phyloP scores from a whole-genome alignment of 2,329 filamentous ascomycete species.

The Pseudogymnoascus sp. region DNA sequence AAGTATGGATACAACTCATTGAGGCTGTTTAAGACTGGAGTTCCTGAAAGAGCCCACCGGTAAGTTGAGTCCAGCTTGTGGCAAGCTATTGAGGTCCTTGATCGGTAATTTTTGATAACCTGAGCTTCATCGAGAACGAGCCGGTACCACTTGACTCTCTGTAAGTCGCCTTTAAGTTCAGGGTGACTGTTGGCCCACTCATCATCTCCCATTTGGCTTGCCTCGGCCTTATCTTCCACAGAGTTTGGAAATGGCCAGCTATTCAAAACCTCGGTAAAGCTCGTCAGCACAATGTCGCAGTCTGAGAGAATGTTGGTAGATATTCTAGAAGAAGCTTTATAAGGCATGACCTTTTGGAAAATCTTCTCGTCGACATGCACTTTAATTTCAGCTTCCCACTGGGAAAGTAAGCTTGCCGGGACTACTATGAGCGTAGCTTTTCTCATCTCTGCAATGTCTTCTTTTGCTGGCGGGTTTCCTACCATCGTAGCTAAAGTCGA shows the following conservation, averaged over 20 bases:
- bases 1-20: conserved; percentile 24
- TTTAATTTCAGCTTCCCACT: conserved; percentile 24
- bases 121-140: conserved; percentile 51
- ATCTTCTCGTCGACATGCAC: conserved; percentile 14
- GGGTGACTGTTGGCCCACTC: conserved; percentile 89
- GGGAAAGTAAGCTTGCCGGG: conserved; percentile 21
- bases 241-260: conserved; percentile 80
- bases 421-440: conserved; percentile 25
- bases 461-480: conserved; percentile 31
- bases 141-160: conserved; percentile 37
- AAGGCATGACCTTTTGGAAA: conserved; percentile 20
- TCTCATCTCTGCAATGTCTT: conserved; percentile 23
- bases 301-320: conserved; percentile 13
- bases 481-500: conserved; percentile 33
- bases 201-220: conserved; percentile 94
- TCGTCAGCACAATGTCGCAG: conserved; percentile 23
- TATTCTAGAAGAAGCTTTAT: conserved; percentile 14
- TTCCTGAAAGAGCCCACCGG: conserved; percentile 27
- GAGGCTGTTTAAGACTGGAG: conserved; percentile 21
- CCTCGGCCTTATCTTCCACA: conserved; percentile 84
- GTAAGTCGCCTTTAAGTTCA: conserved; percentile 39
- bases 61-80: conserved; percentile 26
- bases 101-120: conserved; percentile 40
- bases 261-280: conserved; percentile 31
- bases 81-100: conserved; percentile 36